phyloP scores from a whole-genome alignment of 768 basidiomycete species.

The Sporobolomyces phaffii region DNA sequence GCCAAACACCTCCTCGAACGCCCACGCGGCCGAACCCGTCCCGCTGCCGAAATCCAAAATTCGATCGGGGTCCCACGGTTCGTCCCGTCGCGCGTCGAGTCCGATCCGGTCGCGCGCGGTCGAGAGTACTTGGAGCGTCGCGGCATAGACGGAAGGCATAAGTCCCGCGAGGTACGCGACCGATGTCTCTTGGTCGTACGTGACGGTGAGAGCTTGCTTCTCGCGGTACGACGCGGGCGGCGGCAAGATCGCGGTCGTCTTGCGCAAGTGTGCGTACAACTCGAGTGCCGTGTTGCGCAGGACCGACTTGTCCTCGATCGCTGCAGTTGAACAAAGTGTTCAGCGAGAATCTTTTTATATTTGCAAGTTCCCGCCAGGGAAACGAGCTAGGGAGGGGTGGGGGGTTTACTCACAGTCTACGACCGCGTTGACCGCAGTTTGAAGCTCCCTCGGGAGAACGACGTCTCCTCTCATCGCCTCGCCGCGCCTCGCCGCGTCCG shows the following conservation, averaged over 20 bases:
- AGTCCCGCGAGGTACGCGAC: constrained; percentile 78
- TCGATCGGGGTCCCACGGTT: constrained; percentile 50
- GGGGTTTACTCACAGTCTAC: constrained; percentile 28
- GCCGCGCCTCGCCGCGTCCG: constrained; percentile 76
- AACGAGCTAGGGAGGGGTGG: too few relatives aligned
- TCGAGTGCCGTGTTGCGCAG: constrained; percentile 60
- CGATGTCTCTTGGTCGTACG: constrained; percentile 58
- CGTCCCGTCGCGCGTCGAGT: constrained; percentile 50
- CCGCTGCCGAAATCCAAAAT: constrained; percentile 81
- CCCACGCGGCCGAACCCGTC: constrained; percentile 76
- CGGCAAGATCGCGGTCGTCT: constrained; percentile 52
- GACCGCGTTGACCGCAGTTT: constrained; percentile 66
- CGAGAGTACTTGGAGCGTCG: constrained; percentile 65
- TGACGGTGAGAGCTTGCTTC: constrained; percentile 65
- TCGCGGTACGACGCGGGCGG: constrained; percentile 45
- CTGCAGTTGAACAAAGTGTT: background rate
- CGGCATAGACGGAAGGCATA: constrained; percentile 79
- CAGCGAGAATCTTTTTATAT: background rate
- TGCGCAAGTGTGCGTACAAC: constrained; percentile 62
- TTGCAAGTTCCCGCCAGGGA: too few relatives aligned
- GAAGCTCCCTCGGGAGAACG: constrained; percentile 65
- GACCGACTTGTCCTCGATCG: constrained; percentile 49
- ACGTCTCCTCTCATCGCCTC: constrained; percentile 66
- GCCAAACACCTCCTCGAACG: constrained; percentile 51
- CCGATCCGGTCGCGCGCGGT: constrained; percentile 54